Conservation (phyloP, 352 stramenopile genomes). For the Globisporangium irregulare region DNA sequence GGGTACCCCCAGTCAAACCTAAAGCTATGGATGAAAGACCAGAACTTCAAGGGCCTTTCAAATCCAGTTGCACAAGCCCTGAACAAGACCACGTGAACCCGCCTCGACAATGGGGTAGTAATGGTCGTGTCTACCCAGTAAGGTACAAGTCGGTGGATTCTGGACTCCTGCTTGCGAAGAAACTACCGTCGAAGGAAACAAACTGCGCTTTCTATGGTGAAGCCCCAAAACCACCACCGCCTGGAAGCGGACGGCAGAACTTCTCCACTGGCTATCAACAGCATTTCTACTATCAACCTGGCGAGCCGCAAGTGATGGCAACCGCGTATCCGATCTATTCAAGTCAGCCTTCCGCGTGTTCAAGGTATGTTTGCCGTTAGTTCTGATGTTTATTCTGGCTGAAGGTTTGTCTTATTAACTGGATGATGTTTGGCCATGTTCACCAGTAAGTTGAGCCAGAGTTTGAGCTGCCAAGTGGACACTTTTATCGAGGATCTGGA, state of each 20-base stretch:
- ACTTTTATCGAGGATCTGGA: slow-evolving; percentile 54
- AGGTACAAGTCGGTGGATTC: slow-evolving; percentile 1
- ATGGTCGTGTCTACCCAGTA: neutral
- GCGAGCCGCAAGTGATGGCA: neutral
- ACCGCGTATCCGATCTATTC: slow-evolving; percentile 20
- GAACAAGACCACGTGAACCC: neutral
- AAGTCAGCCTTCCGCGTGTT: slow-evolving; percentile 14
- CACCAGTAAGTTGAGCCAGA: slow-evolving; percentile 12
- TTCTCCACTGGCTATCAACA: slow-evolving; percentile 2
- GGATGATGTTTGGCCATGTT: neutral
- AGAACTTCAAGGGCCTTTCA: neutral
- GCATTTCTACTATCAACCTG: slow-evolving; percentile 5
- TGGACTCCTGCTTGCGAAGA: neutral
- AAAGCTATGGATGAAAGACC: neutral
- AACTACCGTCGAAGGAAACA: neutral
- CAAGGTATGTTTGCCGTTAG: neutral
- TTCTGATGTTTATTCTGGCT: neutral
- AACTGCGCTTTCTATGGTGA: neutral
- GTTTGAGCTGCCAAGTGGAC: slow-evolving; percentile 51
- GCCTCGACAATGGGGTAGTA: neutral
- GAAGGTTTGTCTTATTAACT: neutral
- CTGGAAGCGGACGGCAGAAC: neutral
- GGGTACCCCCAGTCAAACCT: slow-evolving; percentile 5
- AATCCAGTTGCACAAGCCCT: neutral
- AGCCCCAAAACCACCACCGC: neutral